A percentile compares a stretch with the other conserved stretches of the same genome.
phyloP scores from a whole-genome alignment of 805 yeast species.

The Candida nitratophila region DNA sequence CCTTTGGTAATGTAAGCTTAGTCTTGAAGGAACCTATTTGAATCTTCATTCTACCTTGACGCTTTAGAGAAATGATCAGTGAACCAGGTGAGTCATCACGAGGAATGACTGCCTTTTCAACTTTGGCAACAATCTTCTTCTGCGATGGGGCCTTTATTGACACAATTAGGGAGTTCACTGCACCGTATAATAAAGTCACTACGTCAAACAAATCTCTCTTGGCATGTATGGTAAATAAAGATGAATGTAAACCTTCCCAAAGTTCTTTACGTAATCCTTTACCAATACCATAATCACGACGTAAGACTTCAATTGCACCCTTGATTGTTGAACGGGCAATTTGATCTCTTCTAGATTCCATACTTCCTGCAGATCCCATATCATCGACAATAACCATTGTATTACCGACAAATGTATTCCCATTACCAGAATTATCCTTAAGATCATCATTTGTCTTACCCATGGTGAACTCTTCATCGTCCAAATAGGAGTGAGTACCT shows the following conservation, averaged over 20 bases:
- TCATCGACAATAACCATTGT: slow-evolving; percentile 54
- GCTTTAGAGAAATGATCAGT: slow-evolving; percentile 41
- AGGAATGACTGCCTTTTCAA: slow-evolving; percentile 17
- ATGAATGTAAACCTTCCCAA: slow-evolving; percentile 66
- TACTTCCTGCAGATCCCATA: slow-evolving; percentile 31
- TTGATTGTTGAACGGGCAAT: slow-evolving; percentile 55
- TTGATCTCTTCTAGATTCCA: slow-evolving; percentile 52
- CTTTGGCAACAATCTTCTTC: slow-evolving; percentile 55
- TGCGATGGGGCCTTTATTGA: slow-evolving; percentile 60
- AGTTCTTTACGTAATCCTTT: slow-evolving; percentile 49
- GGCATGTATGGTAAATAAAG: slow-evolving; percentile 49
- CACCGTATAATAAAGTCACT: slow-evolving; percentile 56
- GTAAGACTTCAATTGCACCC: slow-evolving; percentile 59
- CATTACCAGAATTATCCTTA: neutral
- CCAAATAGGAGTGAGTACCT: slow-evolving; percentile 51
- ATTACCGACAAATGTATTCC: slow-evolving; percentile 11
- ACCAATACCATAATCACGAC: slow-evolving; percentile 53
- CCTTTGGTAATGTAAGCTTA: neutral
- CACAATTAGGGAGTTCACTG: slow-evolving; percentile 55
- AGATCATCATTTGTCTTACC: slow-evolving; percentile 2
- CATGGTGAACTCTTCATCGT: slow-evolving; percentile 53
- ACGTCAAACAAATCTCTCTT: slow-evolving; percentile 59
- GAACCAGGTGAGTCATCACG: slow-evolving; percentile 27
- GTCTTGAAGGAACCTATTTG: slow-evolving; percentile 32
- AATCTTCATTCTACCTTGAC: slow-evolving; percentile 52